These are phyloP conservation scores for Alternaria brassicicola DNA, from an alignment of 2,329 filamentous ascomycete genomes.

Conservation along the genomic window DNA sequence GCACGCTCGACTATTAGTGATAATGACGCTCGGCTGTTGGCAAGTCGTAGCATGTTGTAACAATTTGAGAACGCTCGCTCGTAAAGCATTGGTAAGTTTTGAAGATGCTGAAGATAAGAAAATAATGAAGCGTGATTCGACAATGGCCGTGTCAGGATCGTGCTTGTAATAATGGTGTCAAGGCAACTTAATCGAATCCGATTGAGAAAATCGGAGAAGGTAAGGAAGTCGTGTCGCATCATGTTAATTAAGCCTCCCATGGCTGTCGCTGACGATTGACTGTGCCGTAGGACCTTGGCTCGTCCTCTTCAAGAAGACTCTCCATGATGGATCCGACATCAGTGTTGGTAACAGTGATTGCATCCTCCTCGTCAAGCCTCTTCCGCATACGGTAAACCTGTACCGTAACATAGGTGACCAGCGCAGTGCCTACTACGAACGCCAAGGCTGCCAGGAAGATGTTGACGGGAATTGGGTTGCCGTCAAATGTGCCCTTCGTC, in stretches of 20 bases:
- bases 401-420: slow-evolving; percentile 58
- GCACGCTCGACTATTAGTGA: slow-evolving; percentile 2
- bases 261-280: slow-evolving; percentile 23
- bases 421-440: slow-evolving; percentile 64
- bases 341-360: slow-evolving; percentile 69
- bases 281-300: slow-evolving; percentile 36
- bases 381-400: slow-evolving; percentile 41
- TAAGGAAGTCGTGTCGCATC: too few species aligned
- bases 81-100: neutral
- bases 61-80: neutral
- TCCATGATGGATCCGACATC: slow-evolving; percentile 68
- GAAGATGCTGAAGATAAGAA: neutral
- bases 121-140: neutral
- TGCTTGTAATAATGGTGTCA: neutral
- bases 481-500: slow-evolving; percentile 72
- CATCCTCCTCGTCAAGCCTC: slow-evolving; percentile 44
- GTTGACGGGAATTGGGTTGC: slow-evolving; percentile 79
- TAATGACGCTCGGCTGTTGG: neutral
- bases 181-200: neutral
- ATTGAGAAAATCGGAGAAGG: neutral
- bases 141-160: neutral
- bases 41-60: neutral
- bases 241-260: slow-evolving; percentile 16
- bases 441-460: slow-evolving; percentile 66
- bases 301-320: slow-evolving; percentile 46